Percentiles rank a stretch among this genome's conserved stretches.
These are phyloP conservation scores for Penicillium flavigenum DNA, from an alignment of 495 filamentous ascomycete species.

Conservation along the genomic window DNA sequence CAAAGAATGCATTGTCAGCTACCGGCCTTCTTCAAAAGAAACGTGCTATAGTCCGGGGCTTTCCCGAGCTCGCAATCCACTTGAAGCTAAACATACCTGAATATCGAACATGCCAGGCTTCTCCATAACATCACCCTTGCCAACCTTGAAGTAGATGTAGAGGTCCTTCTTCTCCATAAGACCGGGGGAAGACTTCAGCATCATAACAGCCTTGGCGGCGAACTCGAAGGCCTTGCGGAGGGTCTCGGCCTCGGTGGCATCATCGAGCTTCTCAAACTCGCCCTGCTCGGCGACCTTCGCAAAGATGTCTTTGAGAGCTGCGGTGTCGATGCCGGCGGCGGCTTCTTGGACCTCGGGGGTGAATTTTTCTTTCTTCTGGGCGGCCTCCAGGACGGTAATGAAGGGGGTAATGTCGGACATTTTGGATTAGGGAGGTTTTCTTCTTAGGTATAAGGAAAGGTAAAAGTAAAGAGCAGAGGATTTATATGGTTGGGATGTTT, in stretches of 20 bases:
- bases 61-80: not conserved
- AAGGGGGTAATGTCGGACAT: slow-evolving; percentile 38
- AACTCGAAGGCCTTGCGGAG: slow-evolving; percentile 37
- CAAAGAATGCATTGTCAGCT: slow-evolving; percentile 1
- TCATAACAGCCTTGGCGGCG: slow-evolving; percentile 56
- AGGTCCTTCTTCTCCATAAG: slow-evolving; percentile 55
- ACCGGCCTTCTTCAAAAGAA: not conserved
- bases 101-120: slow-evolving; percentile 53
- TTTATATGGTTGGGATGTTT: slow-evolving; percentile 20
- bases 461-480: not conserved
- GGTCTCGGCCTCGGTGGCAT: slow-evolving; percentile 22
- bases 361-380: slow-evolving; percentile 36
- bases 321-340: slow-evolving; percentile 31
- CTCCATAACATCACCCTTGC: slow-evolving; percentile 45
- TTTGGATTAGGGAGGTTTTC: slow-evolving; percentile 17
- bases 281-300: slow-evolving; percentile 22
- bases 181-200: slow-evolving; percentile 52
- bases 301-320: slow-evolving; percentile 29
- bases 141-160: slow-evolving; percentile 61
- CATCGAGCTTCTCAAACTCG: slow-evolving; percentile 19
- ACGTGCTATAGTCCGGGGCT: not conserved
- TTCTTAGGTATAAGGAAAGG: not conserved
- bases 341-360: slow-evolving; percentile 34
- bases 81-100: slow-evolving; percentile 39
- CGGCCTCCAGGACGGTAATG: slow-evolving; percentile 33